phyloP scores from a whole-genome alignment of 2,329 filamentous ascomycete species.

The Anthostomella pinea region DNA sequence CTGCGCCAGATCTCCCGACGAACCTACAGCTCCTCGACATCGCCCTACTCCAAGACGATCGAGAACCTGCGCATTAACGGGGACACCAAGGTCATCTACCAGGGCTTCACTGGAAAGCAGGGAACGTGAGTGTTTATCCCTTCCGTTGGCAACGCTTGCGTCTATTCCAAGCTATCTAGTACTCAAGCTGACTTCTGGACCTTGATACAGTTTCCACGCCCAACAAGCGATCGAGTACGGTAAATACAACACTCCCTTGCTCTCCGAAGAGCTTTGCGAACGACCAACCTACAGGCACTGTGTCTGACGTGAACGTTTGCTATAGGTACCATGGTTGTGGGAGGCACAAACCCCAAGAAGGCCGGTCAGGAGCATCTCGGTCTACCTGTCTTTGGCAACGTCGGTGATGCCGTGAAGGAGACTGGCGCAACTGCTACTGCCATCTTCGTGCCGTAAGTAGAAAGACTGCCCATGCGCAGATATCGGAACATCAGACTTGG shows the following conservation, averaged over 20 bases:
- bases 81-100: constrained; percentile 93
- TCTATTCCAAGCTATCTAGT: background rate
- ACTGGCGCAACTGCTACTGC: constrained; percentile 88
- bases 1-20: constrained; percentile 64
- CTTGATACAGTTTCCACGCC: constrained; percentile 79
- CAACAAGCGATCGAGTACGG: constrained; percentile 98
- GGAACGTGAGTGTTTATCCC: constrained; percentile 70
- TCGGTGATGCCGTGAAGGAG: constrained; percentile 83
- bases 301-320: constrained; percentile 30
- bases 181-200: constrained; percentile 30
- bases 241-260: constrained; percentile 41
- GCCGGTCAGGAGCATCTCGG: constrained; percentile 86
- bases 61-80: constrained; percentile 89
- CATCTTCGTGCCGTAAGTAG: constrained; percentile 92
- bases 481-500: too few species aligned
- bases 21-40: constrained; percentile 69
- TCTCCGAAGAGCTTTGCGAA: constrained; percentile 10
- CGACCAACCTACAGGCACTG: constrained; percentile 7
- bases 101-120: constrained; percentile 97
- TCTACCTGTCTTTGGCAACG: constrained; percentile 88
- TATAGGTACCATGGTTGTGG: constrained; percentile 90
- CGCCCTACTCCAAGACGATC: constrained; percentile 69
- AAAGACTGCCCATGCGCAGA: too few species aligned
- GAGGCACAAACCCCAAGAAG: constrained; percentile 99
- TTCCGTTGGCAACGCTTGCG: background rate